phyloP scores from a whole-genome alignment of 768 basidiomycete genomes.

The Pulveroboletus sp. region DNA sequence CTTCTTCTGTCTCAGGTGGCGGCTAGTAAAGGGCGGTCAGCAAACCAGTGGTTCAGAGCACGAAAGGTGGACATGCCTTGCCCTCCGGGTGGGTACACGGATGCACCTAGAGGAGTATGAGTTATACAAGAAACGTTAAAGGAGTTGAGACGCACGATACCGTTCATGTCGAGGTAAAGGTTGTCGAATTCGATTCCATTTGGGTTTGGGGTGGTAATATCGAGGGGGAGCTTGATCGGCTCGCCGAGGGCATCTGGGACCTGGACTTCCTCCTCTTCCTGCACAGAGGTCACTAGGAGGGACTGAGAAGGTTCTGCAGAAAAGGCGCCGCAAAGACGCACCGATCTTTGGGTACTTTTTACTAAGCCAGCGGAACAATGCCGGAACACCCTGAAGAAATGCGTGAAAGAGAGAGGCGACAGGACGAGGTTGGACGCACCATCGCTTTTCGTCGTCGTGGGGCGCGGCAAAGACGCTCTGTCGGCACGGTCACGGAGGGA shows the following conservation, averaged over 20 bases:
- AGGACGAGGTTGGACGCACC: too few species aligned
- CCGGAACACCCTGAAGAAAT: slow-evolving; percentile 83
- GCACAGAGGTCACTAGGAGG: slow-evolving; percentile 62
- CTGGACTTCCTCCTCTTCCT: slow-evolving; percentile 78
- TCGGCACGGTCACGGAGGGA: slow-evolving; percentile 2
- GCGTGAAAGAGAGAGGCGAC: slow-evolving; percentile 9
- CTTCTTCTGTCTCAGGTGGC: slow-evolving; percentile 94
- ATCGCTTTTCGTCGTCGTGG: slow-evolving; percentile 5
- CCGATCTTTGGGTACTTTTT: slow-evolving; percentile 98
- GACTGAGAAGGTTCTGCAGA: neutral
- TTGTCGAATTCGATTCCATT: slow-evolving; percentile 95
- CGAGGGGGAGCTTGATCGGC: slow-evolving; percentile 68
- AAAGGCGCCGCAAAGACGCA: slow-evolving; percentile 33
- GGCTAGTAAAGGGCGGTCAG: slow-evolving; percentile 46
- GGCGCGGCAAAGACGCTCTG: neutral
- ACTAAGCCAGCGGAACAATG: slow-evolving; percentile 96
- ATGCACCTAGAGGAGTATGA: slow-evolving; percentile 60
- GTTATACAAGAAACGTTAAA: neutral
- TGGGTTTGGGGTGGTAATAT: slow-evolving; percentile 82
- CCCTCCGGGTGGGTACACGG: slow-evolving; percentile 99
- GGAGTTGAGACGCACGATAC: slow-evolving; percentile 60
- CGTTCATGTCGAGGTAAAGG: slow-evolving; percentile 98
- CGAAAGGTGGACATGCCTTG: slow-evolving; percentile 48
- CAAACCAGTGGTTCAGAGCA: neutral
- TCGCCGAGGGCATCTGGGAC: slow-evolving; percentile 65